These are phyloP conservation scores for Abortiporus biennis DNA, from an alignment of 1,284 basidiomycete species.

Conservation along the genomic window DNA sequence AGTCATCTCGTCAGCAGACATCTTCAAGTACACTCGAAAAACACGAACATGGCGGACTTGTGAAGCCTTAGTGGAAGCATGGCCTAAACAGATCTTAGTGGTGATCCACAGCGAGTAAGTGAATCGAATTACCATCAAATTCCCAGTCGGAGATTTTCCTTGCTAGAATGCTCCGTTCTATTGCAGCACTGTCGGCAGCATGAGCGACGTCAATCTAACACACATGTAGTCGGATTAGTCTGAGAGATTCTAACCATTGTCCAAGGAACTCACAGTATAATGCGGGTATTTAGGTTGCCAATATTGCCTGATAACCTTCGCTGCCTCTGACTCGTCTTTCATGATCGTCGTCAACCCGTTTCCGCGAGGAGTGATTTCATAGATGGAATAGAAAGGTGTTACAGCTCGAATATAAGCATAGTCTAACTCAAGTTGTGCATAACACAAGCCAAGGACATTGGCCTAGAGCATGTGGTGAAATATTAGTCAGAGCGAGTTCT, in stretches of 20 bases:
- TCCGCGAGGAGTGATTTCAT: constrained; percentile 32
- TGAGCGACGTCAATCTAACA: constrained; percentile 32
- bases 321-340: constrained; percentile 27
- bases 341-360: constrained; percentile 19
- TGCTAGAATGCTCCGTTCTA: constrained; percentile 30
- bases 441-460: constrained; percentile 39
- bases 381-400: constrained; percentile 40
- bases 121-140: constrained; percentile 22
- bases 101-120: neutral
- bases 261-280: constrained; percentile 23
- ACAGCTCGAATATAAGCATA: constrained; percentile 37
- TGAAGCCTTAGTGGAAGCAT: constrained; percentile 30
- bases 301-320: constrained; percentile 28
- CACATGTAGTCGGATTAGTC: neutral
- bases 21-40: neutral
- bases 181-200: constrained; percentile 22
- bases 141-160: constrained; percentile 35
- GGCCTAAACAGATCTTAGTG: constrained; percentile 17
- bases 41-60: constrained; percentile 36
- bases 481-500: too few relatives aligned
- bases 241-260: neutral
- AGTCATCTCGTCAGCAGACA: neutral
- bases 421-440: constrained; percentile 45
- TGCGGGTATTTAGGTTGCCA: too few relatives aligned
- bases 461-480: too few relatives aligned